Percentiles rank a stretch among this genome's conserved stretches.
These are phyloP conservation scores for Chernovozyma sophiae-reginae DNA, from an alignment of 1,139 yeast genomes.

Conservation along the genomic window DNA sequence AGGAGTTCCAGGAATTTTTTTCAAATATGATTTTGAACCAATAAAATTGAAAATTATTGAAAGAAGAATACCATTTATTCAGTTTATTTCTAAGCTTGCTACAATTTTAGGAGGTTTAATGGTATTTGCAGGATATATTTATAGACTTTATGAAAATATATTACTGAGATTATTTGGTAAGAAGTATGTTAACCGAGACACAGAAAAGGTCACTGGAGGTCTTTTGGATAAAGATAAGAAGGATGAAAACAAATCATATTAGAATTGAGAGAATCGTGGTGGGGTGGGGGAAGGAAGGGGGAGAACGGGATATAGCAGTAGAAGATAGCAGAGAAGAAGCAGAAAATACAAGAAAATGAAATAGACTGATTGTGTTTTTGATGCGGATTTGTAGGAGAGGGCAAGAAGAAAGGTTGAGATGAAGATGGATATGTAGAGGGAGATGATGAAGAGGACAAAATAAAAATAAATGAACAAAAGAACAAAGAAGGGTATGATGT, in stretches of 20 bases:
- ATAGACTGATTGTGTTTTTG: no score
- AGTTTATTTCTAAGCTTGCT: constrained; percentile 71
- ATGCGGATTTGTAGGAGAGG: no score
- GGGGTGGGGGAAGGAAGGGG: no score
- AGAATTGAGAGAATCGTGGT: no score
- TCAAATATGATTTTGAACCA: constrained; percentile 87
- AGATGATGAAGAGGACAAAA: no score
- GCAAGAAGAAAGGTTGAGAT: no score
- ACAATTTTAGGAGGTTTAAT: constrained; percentile 76
- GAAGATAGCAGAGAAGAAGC: no score
- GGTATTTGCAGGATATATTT: constrained; percentile 49
- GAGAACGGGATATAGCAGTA: no score
- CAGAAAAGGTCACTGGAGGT: constrained; percentile 48
- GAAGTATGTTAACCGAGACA: constrained; percentile 48
- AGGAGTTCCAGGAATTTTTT: constrained; percentile 72
- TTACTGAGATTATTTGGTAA: constrained; percentile 45
- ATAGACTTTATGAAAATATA: constrained; percentile 45
- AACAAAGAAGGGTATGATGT: no score
- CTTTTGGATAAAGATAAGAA: constrained; percentile 15
- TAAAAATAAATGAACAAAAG: no score
- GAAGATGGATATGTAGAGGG: no score
- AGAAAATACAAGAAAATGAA: no score
- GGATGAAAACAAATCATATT: neutral
- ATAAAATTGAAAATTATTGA: constrained; percentile 68
- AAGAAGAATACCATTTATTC: constrained; percentile 67